Evolutionary conservation across 177 flowering plant species (phyloP), one percentile per base, ranked within the genome.

Genomic region (Tripterygium wilfordii): DNA sequence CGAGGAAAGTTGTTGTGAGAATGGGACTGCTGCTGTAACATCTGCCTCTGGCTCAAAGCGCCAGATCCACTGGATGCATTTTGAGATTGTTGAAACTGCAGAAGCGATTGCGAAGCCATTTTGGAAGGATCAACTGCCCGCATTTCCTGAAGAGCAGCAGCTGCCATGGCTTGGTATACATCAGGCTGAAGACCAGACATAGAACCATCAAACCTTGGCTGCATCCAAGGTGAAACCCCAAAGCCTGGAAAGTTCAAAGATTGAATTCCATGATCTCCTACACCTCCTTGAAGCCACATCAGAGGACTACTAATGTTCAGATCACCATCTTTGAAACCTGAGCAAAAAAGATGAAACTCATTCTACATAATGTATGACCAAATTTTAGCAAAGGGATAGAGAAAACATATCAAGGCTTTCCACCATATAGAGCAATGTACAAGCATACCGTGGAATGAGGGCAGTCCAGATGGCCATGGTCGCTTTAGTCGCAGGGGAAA

Each of bases 401-500:
- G 2, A 29, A 17, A 4, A 16, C 4, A 36, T 15, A 17, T 4
- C 2, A n/a, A 36, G 3, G 3, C 17, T 15, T n/a, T 36, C 39
- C 18, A 3, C n/a, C 1, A 5, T 16, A n/a, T 40, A 8, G 13
- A 21, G n/a, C 5, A 40, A 37, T 5, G 21, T 8, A 4, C 2
- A 57, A 54, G 17, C 42, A 43, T 67, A 85, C 97, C 95, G 36
- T 69, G 68, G 35, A 78, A 68, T 42, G 92, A 62, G 5, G 92
- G 88, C 14, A 80, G 53, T 13, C 96, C 98, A 0, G 84, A 60
- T 0, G 87, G 86, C 98, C 98, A 90, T 40, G 98, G 95, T 13
- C 98, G 77, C 63, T 88, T 90, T 5, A 90, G 84, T 57, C 95
- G 58, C 18, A 88, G 79, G 8, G 98, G 83, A 41, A 90, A 90